phyloP scores from a whole-genome alignment of 208 protist genomes.

The Jaenimonas drosophilae region DNA sequence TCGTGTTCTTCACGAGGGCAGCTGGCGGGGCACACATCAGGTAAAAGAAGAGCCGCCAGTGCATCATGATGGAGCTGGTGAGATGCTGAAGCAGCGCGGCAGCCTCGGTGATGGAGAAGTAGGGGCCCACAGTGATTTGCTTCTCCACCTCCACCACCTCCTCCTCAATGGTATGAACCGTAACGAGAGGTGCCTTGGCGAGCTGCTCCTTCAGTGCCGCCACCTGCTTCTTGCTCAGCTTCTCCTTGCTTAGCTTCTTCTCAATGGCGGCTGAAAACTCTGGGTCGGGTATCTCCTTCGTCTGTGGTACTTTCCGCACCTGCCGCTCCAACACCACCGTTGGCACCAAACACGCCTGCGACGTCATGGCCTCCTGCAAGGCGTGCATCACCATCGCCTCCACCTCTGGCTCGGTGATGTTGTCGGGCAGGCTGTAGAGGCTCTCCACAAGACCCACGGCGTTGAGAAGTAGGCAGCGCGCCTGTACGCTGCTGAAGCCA shows the following conservation, averaged over 20 bases:
- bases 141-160: slow-evolving; percentile 3
- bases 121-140: slow-evolving; percentile 8
- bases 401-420: slow-evolving; percentile 46
- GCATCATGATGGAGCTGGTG: slow-evolving; percentile 32
- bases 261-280: slow-evolving; percentile 10
- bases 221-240: slow-evolving; percentile 11
- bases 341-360: not conserved
- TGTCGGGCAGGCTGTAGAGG: slow-evolving; percentile 19
- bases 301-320: not conserved
- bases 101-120: slow-evolving; percentile 15
- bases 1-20: not conserved
- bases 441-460: slow-evolving; percentile 31
- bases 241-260: slow-evolving; percentile 11
- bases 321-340: not conserved
- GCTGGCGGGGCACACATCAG: slow-evolving; percentile 21
- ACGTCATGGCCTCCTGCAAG: not conserved
- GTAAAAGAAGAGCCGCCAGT: slow-evolving; percentile 47
- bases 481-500: slow-evolving; percentile 41
- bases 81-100: slow-evolving; percentile 44
- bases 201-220: slow-evolving; percentile 7
- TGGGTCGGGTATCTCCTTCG: slow-evolving; percentile 8
- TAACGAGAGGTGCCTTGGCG: slow-evolving; percentile 9
- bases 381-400: not conserved
- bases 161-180: slow-evolving; percentile 2
- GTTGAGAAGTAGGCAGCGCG: slow-evolving; percentile 52